Percentiles rank a stretch among this genome's conserved stretches.
Evolutionary conservation across 148 eudicot genomes (phyloP).

Genomic region (Arbutus unedo): DNA sequence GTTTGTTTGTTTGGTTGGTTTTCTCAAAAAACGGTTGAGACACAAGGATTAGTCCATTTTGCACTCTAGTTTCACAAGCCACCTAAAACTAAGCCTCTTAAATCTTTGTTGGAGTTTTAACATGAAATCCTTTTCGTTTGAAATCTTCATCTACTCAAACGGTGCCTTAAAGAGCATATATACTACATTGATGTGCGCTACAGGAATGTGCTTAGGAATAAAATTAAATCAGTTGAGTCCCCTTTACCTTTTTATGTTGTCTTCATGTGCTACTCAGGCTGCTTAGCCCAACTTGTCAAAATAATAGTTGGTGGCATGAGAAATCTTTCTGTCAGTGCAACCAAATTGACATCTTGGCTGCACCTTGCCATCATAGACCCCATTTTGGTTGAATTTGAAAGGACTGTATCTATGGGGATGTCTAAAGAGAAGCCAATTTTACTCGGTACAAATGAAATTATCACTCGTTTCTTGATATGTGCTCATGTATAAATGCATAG

Average conservation of each 20-base stretch:
- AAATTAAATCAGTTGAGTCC: neutral
- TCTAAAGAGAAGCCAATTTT: neutral
- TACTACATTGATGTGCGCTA: too few relatives aligned
- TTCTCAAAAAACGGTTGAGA: neutral
- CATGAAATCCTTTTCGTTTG: neutral
- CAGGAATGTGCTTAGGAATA: neutral
- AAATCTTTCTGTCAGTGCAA: neutral
- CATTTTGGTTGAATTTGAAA: neutral
- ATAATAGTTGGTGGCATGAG: neutral
- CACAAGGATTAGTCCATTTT: neutral
- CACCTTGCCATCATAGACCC: conserved; percentile 6
- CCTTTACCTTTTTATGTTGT: neutral
- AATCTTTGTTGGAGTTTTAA: neutral
- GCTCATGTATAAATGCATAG: neutral
- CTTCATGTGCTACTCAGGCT: neutral
- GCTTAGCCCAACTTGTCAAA: neutral
- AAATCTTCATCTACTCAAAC: neutral
- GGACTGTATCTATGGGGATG: neutral
- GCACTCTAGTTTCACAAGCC: neutral
- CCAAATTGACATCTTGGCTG: conserved; percentile 1
- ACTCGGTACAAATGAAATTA: neutral
- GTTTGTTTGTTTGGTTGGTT: neutral
- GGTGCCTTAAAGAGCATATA: neutral
- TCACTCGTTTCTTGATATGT: neutral
- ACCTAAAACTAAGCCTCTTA: neutral